Evolutionary conservation across 1,284 basidiomycete species (phyloP), one percentile per base, ranked within the genome.

Genomic region (Xanthoconium separans): DNA sequence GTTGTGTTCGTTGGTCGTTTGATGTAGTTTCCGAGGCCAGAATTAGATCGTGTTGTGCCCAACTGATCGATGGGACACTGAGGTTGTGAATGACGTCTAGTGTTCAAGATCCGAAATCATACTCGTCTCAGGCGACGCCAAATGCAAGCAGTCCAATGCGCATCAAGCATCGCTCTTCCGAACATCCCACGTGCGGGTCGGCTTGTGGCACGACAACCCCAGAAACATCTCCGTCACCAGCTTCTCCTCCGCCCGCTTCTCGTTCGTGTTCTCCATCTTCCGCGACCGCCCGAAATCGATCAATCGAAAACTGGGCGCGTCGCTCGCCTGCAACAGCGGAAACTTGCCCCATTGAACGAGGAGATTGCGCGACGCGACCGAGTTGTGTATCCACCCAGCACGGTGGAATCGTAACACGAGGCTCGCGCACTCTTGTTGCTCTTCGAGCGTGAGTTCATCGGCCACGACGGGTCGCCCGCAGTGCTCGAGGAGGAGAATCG

Each of bases 231-330:
- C 9, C 36, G 54, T 18, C 24, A n/a, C 30, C 22, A 20, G 24
- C 22, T 1, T 0, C 45, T 61, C 60, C 31, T 61, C 60, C 1
- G 0, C 0, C 36, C 5, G 36, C 40, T 41, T 58, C 45, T 54
- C 27, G 27, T 27, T 27, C 27, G 27, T 27, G 27, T 27, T 33
- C 10, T 50, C 56, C 45, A 63, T 63, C 47, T 27, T 53, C 15
- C 4, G 49, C 44, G 68, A 69, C 51, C 65, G 53, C 27, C 75
- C 75, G 29, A 74, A 73, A 54, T 76, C 75, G 24, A 77, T 73
- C 51, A 76, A 33, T n/a, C 74, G 64, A 58, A 75, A 76, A 36
- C 70, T 70, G 55, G 18, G 66, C 15, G 64, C 60, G 0, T 58
- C 34, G 59, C 0, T 18, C 24, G 41, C 34, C 30, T 74, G 63